Conservation (phyloP, 1,284 basidiomycete genomes). For the Puccinia horiana region DNA sequence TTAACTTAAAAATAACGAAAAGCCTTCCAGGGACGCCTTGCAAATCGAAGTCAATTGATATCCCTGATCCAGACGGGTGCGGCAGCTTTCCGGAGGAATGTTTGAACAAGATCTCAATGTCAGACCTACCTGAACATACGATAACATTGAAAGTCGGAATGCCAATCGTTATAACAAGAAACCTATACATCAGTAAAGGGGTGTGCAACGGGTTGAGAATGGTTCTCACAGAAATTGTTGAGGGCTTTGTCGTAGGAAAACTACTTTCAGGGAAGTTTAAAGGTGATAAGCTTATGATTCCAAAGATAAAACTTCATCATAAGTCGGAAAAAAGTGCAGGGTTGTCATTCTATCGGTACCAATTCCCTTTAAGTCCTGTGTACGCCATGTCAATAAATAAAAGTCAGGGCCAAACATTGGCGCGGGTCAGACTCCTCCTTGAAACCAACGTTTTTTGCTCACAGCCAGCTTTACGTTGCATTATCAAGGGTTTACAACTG, state of each 20-base stretch:
- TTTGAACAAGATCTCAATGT: not conserved
- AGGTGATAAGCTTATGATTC: not conserved
- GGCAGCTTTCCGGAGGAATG: not conserved
- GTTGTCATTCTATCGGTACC: not conserved
- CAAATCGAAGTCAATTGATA: slow-evolving; percentile 1
- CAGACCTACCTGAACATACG: not conserved
- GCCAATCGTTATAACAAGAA: not conserved
- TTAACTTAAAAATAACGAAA: not conserved
- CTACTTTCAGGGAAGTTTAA: not conserved
- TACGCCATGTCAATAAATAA: slow-evolving; percentile 1
- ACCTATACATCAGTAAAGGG: not conserved
- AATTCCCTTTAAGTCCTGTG: not conserved
- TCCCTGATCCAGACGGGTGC: not conserved
- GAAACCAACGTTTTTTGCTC: not conserved
- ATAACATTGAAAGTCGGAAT: not conserved
- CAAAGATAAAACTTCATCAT: not conserved
- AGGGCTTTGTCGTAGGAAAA: not conserved
- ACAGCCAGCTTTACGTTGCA: slow-evolving; percentile 31
- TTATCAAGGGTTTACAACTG: not conserved
- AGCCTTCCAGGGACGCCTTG: not conserved
- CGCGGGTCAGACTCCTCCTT: not conserved
- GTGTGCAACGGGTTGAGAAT: slow-evolving; percentile 10
- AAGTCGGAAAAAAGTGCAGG: too few relatives aligned
- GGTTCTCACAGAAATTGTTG: not conserved
- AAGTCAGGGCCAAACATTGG: not conserved